Base-by-base conservation (phyloP, 768 basidiomycete species). In the Lactifluus volemus region DNA sequence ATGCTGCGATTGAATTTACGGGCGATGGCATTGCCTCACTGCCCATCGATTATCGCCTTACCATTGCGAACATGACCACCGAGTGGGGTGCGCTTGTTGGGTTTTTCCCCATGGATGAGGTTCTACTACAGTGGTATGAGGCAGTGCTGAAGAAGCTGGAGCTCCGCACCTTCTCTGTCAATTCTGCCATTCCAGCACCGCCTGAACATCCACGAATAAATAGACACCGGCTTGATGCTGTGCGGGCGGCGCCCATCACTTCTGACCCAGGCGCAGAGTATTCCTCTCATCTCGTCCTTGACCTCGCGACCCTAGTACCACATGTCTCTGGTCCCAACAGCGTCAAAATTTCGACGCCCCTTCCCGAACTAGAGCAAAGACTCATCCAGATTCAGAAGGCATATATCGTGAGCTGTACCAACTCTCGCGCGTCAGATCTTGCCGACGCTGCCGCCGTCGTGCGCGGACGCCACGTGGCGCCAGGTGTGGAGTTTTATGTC, bases 1-100 rank as follows among this genome's bases (percentile, higher is more conserved):
- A 99, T 68, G 89, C 89, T 30, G 97, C 95, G 1, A 86, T 99
- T 72, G 97, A 99, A 72, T 99, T 99, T 72, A 85, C 86, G 0
- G 97, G 97, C 11, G 86, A 90, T 38, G 97, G 97, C 29, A 80
- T 98, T 10, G 70, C 81, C 17, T 79, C 83, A 17, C 77, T 99
- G 52, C 74, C 83, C 4, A 81, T 99, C 57, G 96, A 99, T 69
- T 95, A 98, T 67, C 84, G 97, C 45, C 79, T 99, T 49, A 95
- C 96, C 0, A 98, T 98, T 66, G 79, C 94, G n/a, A 98, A 99
- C 73, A 99, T 98, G 97, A 98, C 97, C 5, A 98, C 97, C 34
- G 97, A 99, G 73, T 99, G 97, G 97, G 97, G 97, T 48, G 97
- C 97, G 2, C 81, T 99, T 2, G 94, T 84, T 8, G 97, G 97